phyloP scores from a whole-genome alignment of 371 early-diverging fungal genomes.

The Saksenaea oblongispora region DNA sequence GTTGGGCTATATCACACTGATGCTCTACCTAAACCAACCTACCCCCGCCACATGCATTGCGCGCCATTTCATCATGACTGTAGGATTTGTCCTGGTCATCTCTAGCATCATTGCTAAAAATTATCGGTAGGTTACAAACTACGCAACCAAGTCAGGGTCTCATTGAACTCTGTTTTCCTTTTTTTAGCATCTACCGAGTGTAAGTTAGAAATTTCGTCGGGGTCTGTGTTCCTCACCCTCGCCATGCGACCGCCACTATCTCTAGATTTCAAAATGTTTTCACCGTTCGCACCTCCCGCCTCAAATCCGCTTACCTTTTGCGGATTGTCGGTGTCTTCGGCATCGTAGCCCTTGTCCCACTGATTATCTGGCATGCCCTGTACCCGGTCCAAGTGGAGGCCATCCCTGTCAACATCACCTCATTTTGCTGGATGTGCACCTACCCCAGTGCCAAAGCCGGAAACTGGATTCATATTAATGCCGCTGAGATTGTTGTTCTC shows the following conservation, averaged over 20 bases:
- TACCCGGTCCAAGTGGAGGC: conserved; percentile 17
- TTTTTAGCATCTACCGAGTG: conserved; percentile 43
- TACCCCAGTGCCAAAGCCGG: conserved; percentile 21
- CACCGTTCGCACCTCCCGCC: conserved; percentile 32
- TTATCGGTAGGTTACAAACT: conserved; percentile 25
- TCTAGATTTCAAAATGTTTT: conserved; percentile 49
- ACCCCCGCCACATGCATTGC: conserved; percentile 28
- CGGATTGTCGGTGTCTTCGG: conserved; percentile 28
- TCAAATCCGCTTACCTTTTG: conserved; percentile 36
- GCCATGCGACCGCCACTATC: no score
- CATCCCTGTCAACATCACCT: conserved; percentile 7
- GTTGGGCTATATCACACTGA: conserved; percentile 19
- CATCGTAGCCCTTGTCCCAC: conserved; percentile 19
- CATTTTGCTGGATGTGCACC: conserved; percentile 36
- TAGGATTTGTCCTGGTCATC: conserved; percentile 33
- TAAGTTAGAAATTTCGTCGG: conserved; percentile 13
- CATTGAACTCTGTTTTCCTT: neutral
- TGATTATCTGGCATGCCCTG: conserved; percentile 31
- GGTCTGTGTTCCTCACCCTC: no score
- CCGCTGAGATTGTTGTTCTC: conserved; percentile 20
- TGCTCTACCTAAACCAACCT: conserved; percentile 25
- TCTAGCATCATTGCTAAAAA: conserved; percentile 49
- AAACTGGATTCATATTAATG: conserved; percentile 24
- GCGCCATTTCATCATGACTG: conserved; percentile 20
- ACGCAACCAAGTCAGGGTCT: neutral